Evolutionary conservation across 1,284 basidiomycete genomes (phyloP).

Genomic region (Moesziomyces parantarcticus): DNA sequence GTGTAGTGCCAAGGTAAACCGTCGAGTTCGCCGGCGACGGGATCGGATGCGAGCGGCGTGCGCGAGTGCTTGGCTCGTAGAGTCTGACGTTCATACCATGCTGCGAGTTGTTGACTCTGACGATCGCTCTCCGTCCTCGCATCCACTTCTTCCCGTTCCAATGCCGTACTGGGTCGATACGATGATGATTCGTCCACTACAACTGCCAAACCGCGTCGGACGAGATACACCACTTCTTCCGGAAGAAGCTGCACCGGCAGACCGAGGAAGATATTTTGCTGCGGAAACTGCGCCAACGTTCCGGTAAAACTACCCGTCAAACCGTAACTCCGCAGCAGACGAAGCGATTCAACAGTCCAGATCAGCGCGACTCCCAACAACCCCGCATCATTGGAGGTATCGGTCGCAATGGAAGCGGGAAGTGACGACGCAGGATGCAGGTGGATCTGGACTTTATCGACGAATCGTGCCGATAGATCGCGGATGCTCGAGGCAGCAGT

Average conservation of each 20-base stretch:
- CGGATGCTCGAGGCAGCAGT: background rate
- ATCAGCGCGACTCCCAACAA: conserved; percentile 20
- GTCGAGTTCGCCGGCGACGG: conserved; percentile 5
- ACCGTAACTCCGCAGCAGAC: conserved; percentile 72
- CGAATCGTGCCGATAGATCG: conserved; percentile 7
- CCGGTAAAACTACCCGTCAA: conserved; percentile 87
- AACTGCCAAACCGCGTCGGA: conserved; percentile 76
- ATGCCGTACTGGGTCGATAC: conserved; percentile 2
- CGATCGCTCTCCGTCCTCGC: conserved; percentile 56
- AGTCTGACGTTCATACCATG: conserved; percentile 17
- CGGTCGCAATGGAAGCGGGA: background rate
- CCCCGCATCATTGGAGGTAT: background rate
- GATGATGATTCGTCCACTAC: conserved; percentile 20
- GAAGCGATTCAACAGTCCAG: conserved; percentile 35
- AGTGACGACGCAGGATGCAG: conserved; percentile 16
- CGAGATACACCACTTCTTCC: conserved; percentile 89
- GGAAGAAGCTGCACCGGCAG: conserved; percentile 86
- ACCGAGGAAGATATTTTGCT: conserved; percentile 96
- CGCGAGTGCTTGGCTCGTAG: conserved; percentile 69
- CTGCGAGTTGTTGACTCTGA: conserved; percentile 73
- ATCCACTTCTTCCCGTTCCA: conserved; percentile 2
- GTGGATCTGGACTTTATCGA: conserved; percentile 27
- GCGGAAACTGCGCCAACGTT: conserved; percentile 90
- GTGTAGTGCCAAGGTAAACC: conserved; percentile 33
- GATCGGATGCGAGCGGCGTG: conserved; percentile 28